Base-by-base conservation (phyloP, 2,329 filamentous ascomycete species). In the Nigrospora oryzae region DNA sequence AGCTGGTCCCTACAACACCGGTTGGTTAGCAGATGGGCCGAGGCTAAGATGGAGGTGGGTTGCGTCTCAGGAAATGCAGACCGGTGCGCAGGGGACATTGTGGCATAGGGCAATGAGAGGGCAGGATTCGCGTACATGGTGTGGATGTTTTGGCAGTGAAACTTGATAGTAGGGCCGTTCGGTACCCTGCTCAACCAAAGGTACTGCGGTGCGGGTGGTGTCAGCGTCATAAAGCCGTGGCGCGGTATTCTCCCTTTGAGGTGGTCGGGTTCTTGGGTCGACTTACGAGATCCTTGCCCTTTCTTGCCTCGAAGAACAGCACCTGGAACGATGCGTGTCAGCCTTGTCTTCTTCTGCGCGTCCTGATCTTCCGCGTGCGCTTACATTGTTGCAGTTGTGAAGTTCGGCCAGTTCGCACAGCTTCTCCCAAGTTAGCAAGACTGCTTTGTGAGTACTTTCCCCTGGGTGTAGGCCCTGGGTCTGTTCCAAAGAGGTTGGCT, bases 261-360 rank as follows among this genome's bases (percentile, higher is more conserved):
- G 10, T 16, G 11, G 16, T 3, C 2, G 23, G 15, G 16, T 3
- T 19, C n/a, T n/a, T 38, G 16, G 4, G 16, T 38, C 30, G 19
- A 30, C 38, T 28, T 31, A 40, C 38, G 16, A 97, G 73, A 72
- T 97, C 93, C 67, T 95, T 84, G 48, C 85, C 87, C 67, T 97
- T 98, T 49, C 90, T 78, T 38, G 90, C 90, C 70, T 98, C 91
- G 62, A 96, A 94, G 70, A 95, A 98, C 50, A 96, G 77, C 48
- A 90, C 78, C 87, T 40, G 16, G 3, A 14, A 39, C 8, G 36
- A 49, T 44, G 19, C 47, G 47, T 45, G 49, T 49, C 17, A 51
- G 49, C 23, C 23, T 28, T 7, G 23, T 10, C 23, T 28, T 28
- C 23, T 2, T 28, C 23, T 28, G 23, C 23, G 23, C 23, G 23